Evolutionary conservation across 2,329 filamentous ascomycete species (phyloP).

Genomic region (Trichoderma sp.): DNA sequence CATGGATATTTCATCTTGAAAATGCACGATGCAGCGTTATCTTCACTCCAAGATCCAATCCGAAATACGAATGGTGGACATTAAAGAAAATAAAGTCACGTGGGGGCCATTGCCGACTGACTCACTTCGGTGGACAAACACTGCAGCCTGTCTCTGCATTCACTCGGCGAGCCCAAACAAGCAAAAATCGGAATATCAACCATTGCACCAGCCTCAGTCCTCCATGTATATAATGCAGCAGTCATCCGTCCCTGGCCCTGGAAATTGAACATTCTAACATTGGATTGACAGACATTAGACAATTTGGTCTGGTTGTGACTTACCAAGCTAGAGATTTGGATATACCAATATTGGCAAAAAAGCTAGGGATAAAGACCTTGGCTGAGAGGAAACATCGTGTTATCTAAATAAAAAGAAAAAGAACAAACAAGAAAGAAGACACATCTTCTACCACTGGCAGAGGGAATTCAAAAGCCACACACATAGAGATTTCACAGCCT

Average conservation of each 20-base stretch:
- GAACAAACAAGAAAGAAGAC: not conserved
- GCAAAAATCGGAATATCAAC: not conserved
- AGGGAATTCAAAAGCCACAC: not conserved
- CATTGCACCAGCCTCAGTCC: not conserved
- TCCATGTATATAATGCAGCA: not conserved
- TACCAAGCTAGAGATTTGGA: not conserved
- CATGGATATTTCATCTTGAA: not conserved
- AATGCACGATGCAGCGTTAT: not conserved
- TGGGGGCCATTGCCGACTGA: not conserved
- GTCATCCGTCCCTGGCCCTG: not conserved
- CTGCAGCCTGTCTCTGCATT: too few species aligned
- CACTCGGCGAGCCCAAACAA: not conserved
- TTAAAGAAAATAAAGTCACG: not conserved
- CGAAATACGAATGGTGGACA: not conserved
- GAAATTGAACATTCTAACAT: not conserved
- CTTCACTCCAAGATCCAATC: not conserved
- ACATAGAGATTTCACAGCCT: not conserved
- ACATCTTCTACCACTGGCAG: not conserved
- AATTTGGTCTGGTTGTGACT: not conserved
- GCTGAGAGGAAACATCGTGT: not conserved
- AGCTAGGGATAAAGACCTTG: not conserved
- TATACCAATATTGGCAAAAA: not conserved
- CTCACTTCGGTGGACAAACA: not conserved
- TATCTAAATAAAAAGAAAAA: not conserved
- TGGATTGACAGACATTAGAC: not conserved